A percentile compares a stretch with the other conserved stretches of the same genome.
phyloP scores from a whole-genome alignment of 2,329 filamentous ascomycete species.

The Passalora sequoiae region DNA sequence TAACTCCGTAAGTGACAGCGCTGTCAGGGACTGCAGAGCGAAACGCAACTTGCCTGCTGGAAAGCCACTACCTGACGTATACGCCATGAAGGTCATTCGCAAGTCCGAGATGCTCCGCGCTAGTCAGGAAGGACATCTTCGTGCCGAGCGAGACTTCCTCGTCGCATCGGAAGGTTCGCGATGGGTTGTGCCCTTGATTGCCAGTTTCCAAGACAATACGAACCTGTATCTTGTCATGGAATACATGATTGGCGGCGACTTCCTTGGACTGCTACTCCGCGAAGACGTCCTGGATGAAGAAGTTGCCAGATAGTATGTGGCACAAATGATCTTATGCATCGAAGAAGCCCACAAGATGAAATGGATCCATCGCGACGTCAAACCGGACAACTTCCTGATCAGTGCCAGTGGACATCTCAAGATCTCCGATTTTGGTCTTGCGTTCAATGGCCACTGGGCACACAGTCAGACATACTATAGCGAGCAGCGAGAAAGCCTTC shows the following conservation, averaged over 20 bases:
- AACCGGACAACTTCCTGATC: constrained; percentile 95
- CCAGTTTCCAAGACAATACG: constrained; percentile 80
- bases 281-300: constrained; percentile 76
- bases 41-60: constrained; percentile 26
- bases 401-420: constrained; percentile 83
- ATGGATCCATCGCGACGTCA: constrained; percentile 94
- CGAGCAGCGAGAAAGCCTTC: constrained; percentile 70
- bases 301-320: constrained; percentile 78
- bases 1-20: too few species aligned
- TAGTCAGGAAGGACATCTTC: constrained; percentile 84
- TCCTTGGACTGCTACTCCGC: constrained; percentile 77
- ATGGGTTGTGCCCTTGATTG: constrained; percentile 83
- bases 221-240: constrained; percentile 95
- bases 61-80: constrained; percentile 56
- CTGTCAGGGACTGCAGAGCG: constrained; percentile 25
- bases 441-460: constrained; percentile 92
- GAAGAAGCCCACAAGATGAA: constrained; percentile 83
- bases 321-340: constrained; percentile 92
- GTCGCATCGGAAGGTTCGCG: constrained; percentile 80
- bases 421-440: constrained; percentile 92
- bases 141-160: constrained; percentile 86
- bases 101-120: constrained; percentile 91
- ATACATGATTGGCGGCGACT: constrained; percentile 95
- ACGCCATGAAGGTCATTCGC: constrained; percentile 94
- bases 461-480: constrained; percentile 86